These are phyloP conservation scores for Zygosaccharomyces gambellarensis DNA, from an alignment of 805 yeast species.

Conservation along the genomic window DNA sequence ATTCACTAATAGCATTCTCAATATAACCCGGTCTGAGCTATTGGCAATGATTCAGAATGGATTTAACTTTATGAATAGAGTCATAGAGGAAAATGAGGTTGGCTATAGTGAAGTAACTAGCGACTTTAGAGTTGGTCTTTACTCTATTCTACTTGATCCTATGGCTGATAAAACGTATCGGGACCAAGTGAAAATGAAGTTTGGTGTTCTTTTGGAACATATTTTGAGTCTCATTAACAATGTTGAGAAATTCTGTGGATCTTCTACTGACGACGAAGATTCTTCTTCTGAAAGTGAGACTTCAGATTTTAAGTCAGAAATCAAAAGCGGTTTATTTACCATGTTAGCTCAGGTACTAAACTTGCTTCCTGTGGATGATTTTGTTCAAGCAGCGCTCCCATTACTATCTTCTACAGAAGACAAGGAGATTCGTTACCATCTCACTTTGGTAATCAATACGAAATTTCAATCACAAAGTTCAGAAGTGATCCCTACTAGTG, in stretches of 20 bases:
- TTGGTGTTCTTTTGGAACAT: conserved; percentile 25
- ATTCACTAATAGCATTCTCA: conserved; percentile 56
- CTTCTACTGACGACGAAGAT: conserved; percentile 12
- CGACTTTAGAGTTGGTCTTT: conserved; percentile 50
- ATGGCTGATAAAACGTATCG: conserved; percentile 15
- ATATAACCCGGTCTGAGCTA: conserved; percentile 47
- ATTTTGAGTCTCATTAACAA: conserved; percentile 24
- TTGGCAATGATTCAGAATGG: conserved; percentile 45
- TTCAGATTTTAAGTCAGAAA: conserved; percentile 26
- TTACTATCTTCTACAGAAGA: conserved; percentile 33
- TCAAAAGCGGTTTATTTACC: conserved; percentile 44
- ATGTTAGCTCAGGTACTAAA: conserved; percentile 60
- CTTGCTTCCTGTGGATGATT: conserved; percentile 69
- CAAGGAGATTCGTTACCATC: conserved; percentile 52
- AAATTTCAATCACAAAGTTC: conserved; percentile 67
- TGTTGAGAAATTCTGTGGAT: conserved; percentile 4
- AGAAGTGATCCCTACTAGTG: conserved; percentile 49
- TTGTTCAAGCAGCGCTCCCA: conserved; percentile 56
- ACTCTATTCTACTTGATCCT: conserved; percentile 45
- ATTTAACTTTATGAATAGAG: conserved; percentile 52
- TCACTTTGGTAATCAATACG: conserved; percentile 55
- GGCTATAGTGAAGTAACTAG: conserved; percentile 26
- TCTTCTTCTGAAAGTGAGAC: conserved; percentile 19
- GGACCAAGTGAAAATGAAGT: conserved; percentile 21
- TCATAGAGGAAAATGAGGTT: conserved; percentile 38